phyloP scores from a whole-genome alignment of 2,329 filamentous ascomycete species.

The Aspergillus fijiensis region DNA sequence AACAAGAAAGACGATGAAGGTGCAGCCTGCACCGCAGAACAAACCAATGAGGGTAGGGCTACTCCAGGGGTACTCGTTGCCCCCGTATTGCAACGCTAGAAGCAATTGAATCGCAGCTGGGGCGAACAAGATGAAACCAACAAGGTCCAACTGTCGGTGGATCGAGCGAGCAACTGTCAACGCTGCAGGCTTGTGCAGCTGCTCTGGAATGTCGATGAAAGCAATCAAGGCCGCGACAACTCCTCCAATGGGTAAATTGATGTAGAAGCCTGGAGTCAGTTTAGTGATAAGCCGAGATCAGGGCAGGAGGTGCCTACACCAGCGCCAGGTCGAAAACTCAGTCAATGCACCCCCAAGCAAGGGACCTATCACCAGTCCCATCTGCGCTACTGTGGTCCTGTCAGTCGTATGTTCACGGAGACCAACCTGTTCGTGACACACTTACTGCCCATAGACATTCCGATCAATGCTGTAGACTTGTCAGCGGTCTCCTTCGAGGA shows the following conservation, averaged over 20 bases:
- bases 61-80: constrained; percentile 53
- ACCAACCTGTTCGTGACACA: not conserved
- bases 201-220: constrained; percentile 19
- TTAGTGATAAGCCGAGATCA: constrained; percentile 40
- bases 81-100: constrained; percentile 59
- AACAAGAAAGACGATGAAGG: constrained; percentile 9
- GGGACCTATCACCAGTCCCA: constrained; percentile 36
- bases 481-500: not conserved
- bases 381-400: constrained; percentile 24
- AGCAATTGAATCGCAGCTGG: constrained; percentile 55
- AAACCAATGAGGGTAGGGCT: constrained; percentile 43
- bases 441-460: constrained; percentile 17
- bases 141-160: constrained; percentile 45
- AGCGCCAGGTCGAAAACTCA: constrained; percentile 27
- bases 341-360: constrained; percentile 46
- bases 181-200: constrained; percentile 1
- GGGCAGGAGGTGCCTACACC: constrained; percentile 32
- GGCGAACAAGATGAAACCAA: constrained; percentile 52
- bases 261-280: constrained; percentile 43
- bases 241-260: constrained; percentile 52
- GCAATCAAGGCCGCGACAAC: constrained; percentile 22
- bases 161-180: constrained; percentile 7
- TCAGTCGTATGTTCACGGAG: not conserved
- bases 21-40: constrained; percentile 26
- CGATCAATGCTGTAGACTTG: not conserved